Base-by-base conservation (phyloP, 148 eudicot species). In the Chenopodium album region DNA sequence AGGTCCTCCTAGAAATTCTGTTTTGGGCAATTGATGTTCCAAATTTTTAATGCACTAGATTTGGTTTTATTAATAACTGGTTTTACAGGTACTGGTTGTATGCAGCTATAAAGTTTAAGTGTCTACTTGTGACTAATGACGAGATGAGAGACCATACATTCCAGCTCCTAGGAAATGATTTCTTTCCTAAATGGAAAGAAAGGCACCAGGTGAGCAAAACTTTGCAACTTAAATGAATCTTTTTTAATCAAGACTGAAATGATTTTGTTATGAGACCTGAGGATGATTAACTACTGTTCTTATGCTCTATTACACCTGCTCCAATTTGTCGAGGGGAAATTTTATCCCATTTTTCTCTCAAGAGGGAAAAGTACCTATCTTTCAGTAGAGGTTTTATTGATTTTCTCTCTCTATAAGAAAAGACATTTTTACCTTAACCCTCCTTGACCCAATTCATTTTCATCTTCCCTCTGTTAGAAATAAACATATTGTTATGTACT, bases 111-210 rank as follows among this genome's bases (percentile, higher is more conserved):
- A 94, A 91, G 80, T 91, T 76, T 70, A 92, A 89, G 85, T 88
- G 94, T 87, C 87, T 94, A 78, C 71, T 94, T 54, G 93, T 94
- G 81, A 94, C 98, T 74, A 94, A 94, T 52, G 98, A 94, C 78
- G 97, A 92, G 87, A 94, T 94, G 98, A 90, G 98, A 83, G 97
- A 94, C 86, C 98, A 94, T 82, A 87, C 88, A 32, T 92, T 92
- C 76, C 97, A 92, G 69, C 92, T 94, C 34, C 75, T 94, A 71
- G 98, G 98, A 71, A 92, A 90, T 85, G 98, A 94, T 85, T 94
- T 94, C 71, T 94, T 94, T 75, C 92, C 97, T 2, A 94, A 84
- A 87, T 92, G 98, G 98, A 94, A 94, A 81, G 98, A 94, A 85
- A 89, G 98, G 84, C 98, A 94, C 86, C 98, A 94, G 92, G 98